These are phyloP conservation scores for Pestalotiopsis fici DNA, from an alignment of 2,329 filamentous ascomycete species.

Conservation along the genomic window DNA sequence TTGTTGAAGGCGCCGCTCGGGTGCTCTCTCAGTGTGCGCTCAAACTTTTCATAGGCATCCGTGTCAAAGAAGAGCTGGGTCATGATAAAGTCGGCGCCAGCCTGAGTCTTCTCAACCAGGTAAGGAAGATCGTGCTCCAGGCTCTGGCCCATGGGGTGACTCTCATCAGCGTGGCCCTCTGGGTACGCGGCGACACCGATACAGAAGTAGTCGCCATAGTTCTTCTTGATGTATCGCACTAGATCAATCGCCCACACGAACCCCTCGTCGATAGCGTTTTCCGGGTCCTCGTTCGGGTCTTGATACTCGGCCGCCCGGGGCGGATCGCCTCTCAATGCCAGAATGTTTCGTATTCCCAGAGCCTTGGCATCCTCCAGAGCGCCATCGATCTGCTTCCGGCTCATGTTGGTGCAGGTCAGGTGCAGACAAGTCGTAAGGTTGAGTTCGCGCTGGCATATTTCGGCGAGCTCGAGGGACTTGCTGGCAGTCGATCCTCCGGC, in stretches of 20 bases:
- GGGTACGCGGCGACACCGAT: constrained; percentile 94
- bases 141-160: constrained; percentile 70
- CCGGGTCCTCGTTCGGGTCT: constrained; percentile 57
- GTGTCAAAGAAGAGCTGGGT: constrained; percentile 96
- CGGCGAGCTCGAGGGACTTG: constrained; percentile 91
- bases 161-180: constrained; percentile 91
- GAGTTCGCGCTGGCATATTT: constrained; percentile 90
- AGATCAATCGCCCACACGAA: constrained; percentile 90
- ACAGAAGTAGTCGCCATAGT: constrained; percentile 93
- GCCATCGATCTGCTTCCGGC: constrained; percentile 78
- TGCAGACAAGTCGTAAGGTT: constrained; percentile 94
- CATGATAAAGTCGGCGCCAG: constrained; percentile 97
- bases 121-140: constrained; percentile 83
- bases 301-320: constrained; percentile 87
- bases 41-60: constrained; percentile 78
- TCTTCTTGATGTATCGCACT: constrained; percentile 82
- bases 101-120: constrained; percentile 85
- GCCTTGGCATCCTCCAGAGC: constrained; percentile 88
- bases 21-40: constrained; percentile 74
- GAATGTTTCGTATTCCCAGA: constrained; percentile 88
- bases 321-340: constrained; percentile 89
- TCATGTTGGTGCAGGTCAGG: constrained; percentile 98
- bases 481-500: constrained; percentile 89
- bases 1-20: constrained; percentile 82
- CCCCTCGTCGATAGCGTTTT: constrained; percentile 68